phyloP scores from a whole-genome alignment of 306 rosid species.

The Pterocarpus macrocarpus region DNA sequence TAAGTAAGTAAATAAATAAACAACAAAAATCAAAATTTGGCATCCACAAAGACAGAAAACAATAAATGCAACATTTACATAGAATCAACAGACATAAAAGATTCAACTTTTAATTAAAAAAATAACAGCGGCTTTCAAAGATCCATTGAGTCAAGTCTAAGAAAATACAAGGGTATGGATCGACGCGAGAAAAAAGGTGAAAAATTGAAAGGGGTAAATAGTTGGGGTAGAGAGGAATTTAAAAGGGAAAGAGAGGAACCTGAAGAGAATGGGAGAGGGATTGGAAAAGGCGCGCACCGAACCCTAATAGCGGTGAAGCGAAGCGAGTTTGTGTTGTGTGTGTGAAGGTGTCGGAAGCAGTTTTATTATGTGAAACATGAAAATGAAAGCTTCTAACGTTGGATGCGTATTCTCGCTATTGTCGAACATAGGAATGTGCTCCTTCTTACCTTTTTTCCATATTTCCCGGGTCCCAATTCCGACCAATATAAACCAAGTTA shows the following conservation, averaged over 20 bases:
- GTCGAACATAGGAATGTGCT: neutral
- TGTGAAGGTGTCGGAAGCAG: neutral
- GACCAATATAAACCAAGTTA: neutral
- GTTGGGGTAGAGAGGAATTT: neutral
- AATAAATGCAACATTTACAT: neutral
- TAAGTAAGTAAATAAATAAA: neutral
- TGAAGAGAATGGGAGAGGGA: slow-evolving; percentile 35
- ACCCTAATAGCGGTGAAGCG: slow-evolving; percentile 44
- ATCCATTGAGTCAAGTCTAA: neutral
- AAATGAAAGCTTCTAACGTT: neutral
- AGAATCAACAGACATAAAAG: neutral
- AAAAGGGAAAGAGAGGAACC: neutral
- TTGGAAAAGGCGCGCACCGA: neutral
- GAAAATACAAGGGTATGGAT: neutral
- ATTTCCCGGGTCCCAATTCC: neutral
- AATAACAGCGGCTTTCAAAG: neutral
- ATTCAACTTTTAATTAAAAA: neutral
- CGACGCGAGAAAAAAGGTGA: neutral
- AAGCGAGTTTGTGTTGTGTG: slow-evolving; percentile 25
- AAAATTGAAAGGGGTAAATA: neutral
- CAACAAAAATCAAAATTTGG: neutral
- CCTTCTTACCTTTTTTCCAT: neutral
- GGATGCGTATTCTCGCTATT: no score
- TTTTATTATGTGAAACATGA: neutral
- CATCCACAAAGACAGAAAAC: neutral